These are phyloP conservation scores for Pseudocercospora musae DNA, from an alignment of 2,329 filamentous ascomycete genomes.

Conservation along the genomic window DNA sequence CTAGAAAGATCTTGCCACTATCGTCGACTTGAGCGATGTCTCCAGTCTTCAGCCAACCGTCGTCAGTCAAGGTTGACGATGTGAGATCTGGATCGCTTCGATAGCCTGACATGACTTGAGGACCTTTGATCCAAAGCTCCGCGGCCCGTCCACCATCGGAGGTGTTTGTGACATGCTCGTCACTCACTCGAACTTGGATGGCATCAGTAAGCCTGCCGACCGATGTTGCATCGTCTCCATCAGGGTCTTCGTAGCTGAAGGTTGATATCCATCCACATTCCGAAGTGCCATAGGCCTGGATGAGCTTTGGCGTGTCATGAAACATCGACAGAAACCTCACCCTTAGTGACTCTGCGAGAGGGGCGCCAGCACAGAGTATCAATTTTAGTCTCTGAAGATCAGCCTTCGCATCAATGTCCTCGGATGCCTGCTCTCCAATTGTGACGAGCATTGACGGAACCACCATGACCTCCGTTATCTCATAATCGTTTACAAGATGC, in stretches of 20 bases:
- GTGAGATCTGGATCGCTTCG: not conserved
- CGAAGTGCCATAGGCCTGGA: not conserved
- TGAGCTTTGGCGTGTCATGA: not conserved
- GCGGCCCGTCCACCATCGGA: not conserved
- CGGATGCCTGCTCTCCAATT: not conserved
- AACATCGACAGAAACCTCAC: not conserved
- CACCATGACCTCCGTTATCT: not conserved
- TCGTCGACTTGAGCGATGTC: constrained; percentile 37
- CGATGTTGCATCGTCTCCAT: not conserved
- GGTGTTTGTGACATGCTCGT: not conserved
- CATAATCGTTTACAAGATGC: not conserved
- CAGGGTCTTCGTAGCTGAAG: not conserved
- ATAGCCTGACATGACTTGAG: constrained; percentile 1
- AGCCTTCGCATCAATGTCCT: not conserved
- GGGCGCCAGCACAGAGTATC: not conserved
- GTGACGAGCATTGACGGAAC: not conserved
- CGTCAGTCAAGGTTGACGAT: not conserved
- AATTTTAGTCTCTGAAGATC: not conserved
- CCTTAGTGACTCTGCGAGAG: not conserved
- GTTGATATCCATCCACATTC: constrained; percentile 1
- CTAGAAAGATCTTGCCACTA: constrained; percentile 29
- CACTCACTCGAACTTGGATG: not conserved
- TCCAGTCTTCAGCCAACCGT: constrained; percentile 63
- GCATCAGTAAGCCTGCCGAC: not conserved
- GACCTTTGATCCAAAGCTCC: not conserved